Percentiles rank a stretch among this genome's conserved stretches.
phyloP scores from a whole-genome alignment of 441 rosid species.

The Caryocar brasiliense region DNA sequence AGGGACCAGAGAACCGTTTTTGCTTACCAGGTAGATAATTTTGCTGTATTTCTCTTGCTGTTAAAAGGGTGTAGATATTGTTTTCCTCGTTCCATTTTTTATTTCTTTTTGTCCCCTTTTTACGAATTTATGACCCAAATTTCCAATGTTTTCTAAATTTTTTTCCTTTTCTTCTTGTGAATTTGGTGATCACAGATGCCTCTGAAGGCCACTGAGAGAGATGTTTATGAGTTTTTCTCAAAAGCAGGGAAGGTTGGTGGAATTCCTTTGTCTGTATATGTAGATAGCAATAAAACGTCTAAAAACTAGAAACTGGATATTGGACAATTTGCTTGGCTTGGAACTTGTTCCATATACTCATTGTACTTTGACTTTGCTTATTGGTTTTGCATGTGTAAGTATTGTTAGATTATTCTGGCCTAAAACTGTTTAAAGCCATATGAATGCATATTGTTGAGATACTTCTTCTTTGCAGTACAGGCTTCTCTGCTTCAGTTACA shows the following conservation, averaged over 20 bases:
- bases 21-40: constrained; percentile 67
- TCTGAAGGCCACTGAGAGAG: constrained; percentile 82
- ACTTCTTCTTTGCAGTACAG: constrained; percentile 14
- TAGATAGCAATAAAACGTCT: too few relatives aligned
- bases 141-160: not conserved
- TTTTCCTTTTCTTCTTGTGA: constrained; percentile 2
- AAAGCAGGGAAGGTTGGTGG: constrained; percentile 85
- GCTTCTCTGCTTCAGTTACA: constrained; percentile 16
- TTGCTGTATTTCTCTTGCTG: not conserved
- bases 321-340: too few relatives aligned
- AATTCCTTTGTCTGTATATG: constrained; percentile 1
- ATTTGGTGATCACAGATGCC: constrained; percentile 59
- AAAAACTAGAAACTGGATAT: too few relatives aligned
- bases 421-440: constrained; percentile 3
- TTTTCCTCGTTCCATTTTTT: too few relatives aligned
- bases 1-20: constrained; percentile 94
- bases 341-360: too few relatives aligned
- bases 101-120: too few relatives aligned
- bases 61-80: constrained; percentile 1
- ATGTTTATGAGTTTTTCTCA: constrained; percentile 84
- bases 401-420: not conserved
- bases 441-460: constrained; percentile 19
- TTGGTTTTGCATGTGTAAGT: not conserved
- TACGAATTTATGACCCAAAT: too few relatives aligned
- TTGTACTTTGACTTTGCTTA: not conserved